Conservation (phyloP, 2,329 filamentous ascomycete species). For the Exserohilum rostratum region DNA sequence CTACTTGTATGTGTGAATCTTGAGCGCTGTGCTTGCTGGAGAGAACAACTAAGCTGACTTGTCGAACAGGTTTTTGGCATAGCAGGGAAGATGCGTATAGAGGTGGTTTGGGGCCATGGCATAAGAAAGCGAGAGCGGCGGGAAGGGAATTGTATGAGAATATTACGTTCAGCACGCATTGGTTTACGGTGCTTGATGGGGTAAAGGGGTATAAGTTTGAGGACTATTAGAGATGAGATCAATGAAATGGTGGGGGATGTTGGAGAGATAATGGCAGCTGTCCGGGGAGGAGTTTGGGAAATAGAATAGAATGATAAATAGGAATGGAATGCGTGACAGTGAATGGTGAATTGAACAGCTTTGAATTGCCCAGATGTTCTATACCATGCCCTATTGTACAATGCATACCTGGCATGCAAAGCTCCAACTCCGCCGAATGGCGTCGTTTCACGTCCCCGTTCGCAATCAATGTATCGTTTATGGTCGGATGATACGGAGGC, state of each 20-base stretch:
- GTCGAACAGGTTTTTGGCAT: conserved; percentile 67
- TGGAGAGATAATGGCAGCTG: background rate
- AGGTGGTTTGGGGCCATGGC: conserved; percentile 64
- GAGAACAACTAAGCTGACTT: conserved; percentile 2
- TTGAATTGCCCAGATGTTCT: conserved; percentile 38
- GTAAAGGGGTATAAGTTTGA: conserved; percentile 63
- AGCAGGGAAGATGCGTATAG: conserved; percentile 65
- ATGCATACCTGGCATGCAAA: conserved; percentile 29
- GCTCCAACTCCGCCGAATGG: conserved; percentile 23
- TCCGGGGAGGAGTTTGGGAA: background rate
- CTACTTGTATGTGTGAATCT: conserved; percentile 62
- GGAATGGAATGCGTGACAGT: background rate
- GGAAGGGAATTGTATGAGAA: conserved; percentile 55
- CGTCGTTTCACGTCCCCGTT: conserved; percentile 7
- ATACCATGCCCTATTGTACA: conserved; percentile 47
- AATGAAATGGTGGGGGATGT: background rate
- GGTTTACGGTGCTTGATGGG: conserved; percentile 69
- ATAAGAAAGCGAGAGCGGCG: conserved; percentile 58
- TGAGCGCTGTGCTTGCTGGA: background rate
- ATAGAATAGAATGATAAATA: conserved; percentile 1
- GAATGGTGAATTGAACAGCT: conserved; percentile 29
- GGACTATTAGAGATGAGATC: conserved; percentile 29
- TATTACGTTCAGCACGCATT: conserved; percentile 49
- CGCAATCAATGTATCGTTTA: conserved; percentile 24
- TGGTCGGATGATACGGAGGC: conserved; percentile 56